phyloP scores from a whole-genome alignment of 2,329 filamentous ascomycete species.

The Alternaria sp. region DNA sequence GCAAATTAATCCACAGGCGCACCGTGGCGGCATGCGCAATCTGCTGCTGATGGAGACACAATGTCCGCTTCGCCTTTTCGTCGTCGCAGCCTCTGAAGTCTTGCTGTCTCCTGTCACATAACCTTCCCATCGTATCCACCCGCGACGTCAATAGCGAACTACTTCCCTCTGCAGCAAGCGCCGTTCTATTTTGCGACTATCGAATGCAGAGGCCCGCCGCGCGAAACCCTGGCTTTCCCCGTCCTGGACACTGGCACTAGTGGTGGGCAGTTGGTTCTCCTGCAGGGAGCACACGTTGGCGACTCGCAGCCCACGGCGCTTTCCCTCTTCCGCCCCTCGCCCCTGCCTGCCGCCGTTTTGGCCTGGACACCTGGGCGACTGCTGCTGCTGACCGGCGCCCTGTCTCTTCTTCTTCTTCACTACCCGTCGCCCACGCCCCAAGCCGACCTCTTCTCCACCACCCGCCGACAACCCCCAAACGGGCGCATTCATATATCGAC shows the following conservation, averaged over 20 bases:
- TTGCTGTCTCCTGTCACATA: conserved; percentile 4
- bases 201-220: conserved; percentile 21
- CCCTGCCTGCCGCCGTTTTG: conserved; percentile 25
- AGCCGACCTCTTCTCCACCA: conserved; percentile 26
- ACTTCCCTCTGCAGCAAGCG: conserved; percentile 10
- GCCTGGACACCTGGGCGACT: conserved; percentile 19
- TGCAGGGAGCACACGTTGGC: conserved; percentile 28
- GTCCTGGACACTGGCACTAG: conserved; percentile 20
- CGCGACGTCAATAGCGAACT: neutral
- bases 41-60: neutral
- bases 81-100: neutral
- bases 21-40: conserved; percentile 9
- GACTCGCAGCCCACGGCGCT: conserved; percentile 20
- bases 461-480: conserved; percentile 46
- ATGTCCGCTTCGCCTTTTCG: neutral
- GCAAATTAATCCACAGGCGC: conserved; percentile 25
- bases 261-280: conserved; percentile 23
- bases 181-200: conserved; percentile 34
- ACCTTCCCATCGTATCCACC: neutral
- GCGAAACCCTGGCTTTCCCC: conserved; percentile 20
- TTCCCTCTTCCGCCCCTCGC: conserved; percentile 22
- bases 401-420: conserved; percentile 22
- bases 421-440: conserved; percentile 16
- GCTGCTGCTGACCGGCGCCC: conserved; percentile 19
- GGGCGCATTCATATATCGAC: conserved; percentile 39